These are phyloP conservation scores for Exophiala viscosa DNA, from an alignment of 2,329 filamentous ascomycete species.

Conservation along the genomic window DNA sequence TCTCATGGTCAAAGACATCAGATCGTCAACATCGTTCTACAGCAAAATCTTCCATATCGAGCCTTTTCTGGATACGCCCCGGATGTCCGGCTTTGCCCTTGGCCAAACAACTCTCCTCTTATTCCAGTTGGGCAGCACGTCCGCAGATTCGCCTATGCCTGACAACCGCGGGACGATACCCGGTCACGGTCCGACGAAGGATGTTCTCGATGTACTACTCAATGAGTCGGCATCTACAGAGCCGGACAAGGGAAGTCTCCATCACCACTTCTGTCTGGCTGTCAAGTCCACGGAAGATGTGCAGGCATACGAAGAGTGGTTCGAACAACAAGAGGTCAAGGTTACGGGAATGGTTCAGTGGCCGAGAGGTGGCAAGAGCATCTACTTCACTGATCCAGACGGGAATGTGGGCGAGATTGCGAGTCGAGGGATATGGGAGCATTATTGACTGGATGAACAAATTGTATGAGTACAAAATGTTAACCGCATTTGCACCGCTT, in stretches of 20 bases:
- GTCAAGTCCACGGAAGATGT: conserved; percentile 29
- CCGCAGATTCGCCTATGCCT: conserved; percentile 11
- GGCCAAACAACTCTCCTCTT: conserved; percentile 33
- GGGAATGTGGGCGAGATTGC: conserved; percentile 34
- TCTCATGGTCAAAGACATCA: conserved; percentile 31
- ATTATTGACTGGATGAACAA: conserved; percentile 22
- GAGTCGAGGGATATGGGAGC: conserved; percentile 32
- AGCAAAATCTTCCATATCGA: conserved; percentile 25
- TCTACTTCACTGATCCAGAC: conserved; percentile 34
- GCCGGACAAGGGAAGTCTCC: conserved; percentile 10
- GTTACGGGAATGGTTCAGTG: conserved; percentile 30
- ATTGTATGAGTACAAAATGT: background rate
- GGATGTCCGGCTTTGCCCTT: conserved; percentile 29
- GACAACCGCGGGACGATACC: conserved; percentile 18
- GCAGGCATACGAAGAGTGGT: conserved; percentile 28
- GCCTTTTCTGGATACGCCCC: conserved; percentile 26
- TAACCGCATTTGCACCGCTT: too few species aligned
- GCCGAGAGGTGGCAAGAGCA: conserved; percentile 31
- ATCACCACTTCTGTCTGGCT: conserved; percentile 32
- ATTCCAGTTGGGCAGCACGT: conserved; percentile 24
- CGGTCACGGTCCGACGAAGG: conserved; percentile 19
- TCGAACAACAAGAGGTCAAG: conserved; percentile 27
- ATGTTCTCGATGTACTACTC: conserved; percentile 14
- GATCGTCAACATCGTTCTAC: conserved; percentile 29
- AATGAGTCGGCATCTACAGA: background rate